A percentile compares a stretch with the other conserved stretches of the same genome.
phyloP scores from a whole-genome alignment of 495 filamentous ascomycete species.

The Hyaloscypha bicolor region DNA sequence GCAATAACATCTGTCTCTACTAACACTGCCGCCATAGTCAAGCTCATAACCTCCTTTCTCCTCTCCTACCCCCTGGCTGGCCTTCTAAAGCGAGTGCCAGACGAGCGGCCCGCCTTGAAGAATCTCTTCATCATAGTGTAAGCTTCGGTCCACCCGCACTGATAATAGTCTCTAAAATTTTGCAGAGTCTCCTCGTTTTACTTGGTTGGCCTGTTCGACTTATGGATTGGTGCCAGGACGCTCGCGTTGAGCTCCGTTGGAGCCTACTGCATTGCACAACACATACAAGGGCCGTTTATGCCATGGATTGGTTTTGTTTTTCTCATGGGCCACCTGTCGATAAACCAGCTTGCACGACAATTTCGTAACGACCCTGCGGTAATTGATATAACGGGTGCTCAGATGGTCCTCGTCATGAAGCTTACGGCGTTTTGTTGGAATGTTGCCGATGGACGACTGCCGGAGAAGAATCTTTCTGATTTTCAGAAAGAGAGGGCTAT shows the following conservation, averaged over 20 bases:
- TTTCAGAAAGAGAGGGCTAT: slow-evolving; percentile 84
- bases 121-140: slow-evolving; percentile 85
- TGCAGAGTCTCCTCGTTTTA: slow-evolving; percentile 79
- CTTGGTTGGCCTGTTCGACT: slow-evolving; percentile 89
- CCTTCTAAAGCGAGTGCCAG: slow-evolving; percentile 88
- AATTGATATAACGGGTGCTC: slow-evolving; percentile 91
- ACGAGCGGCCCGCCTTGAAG: slow-evolving; percentile 80
- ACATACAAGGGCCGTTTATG: slow-evolving; percentile 91
- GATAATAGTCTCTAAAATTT: slow-evolving; percentile 14
- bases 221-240: slow-evolving; percentile 85
- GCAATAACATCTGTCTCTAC: background rate
- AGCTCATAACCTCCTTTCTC: slow-evolving; percentile 88
- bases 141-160: slow-evolving; percentile 17
- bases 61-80: slow-evolving; percentile 91
- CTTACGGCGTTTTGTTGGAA: slow-evolving; percentile 98
- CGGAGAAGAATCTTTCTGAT: slow-evolving; percentile 77
- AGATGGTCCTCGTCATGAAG: slow-evolving; percentile 99
- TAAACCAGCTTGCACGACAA: slow-evolving; percentile 85
- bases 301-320: slow-evolving; percentile 96
- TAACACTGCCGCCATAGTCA: slow-evolving; percentile 59
- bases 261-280: slow-evolving; percentile 81
- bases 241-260: slow-evolving; percentile 76
- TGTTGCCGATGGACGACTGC: slow-evolving; percentile 83
- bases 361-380: slow-evolving; percentile 60
- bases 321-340: slow-evolving; percentile 92